Evolutionary conservation across 1,139 yeast species (phyloP).

Genomic region (Magnusiomyces paraingens): DNA sequence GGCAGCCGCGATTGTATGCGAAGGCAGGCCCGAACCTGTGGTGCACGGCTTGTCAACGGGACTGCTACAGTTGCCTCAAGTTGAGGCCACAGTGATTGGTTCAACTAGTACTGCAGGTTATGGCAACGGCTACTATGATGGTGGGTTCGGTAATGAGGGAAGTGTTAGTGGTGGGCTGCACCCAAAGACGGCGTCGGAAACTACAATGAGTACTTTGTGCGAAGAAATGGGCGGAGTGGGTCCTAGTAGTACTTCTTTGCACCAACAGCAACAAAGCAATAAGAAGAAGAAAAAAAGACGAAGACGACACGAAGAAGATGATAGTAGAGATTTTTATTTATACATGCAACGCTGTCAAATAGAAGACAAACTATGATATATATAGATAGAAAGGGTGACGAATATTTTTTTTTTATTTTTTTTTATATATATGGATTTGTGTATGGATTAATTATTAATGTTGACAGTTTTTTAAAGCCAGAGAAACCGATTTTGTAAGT

Average conservation of each 20-base stretch:
- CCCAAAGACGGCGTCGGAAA: too few relatives aligned
- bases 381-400: background rate
- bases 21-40: too few relatives aligned
- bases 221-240: slow-evolving; percentile 11
- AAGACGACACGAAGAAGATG: slow-evolving; percentile 11
- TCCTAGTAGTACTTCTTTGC: background rate
- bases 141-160: too few relatives aligned
- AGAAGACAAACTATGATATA: slow-evolving; percentile 17
- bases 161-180: slow-evolving; percentile 7
- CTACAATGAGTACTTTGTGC: background rate
- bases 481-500: too few relatives aligned
- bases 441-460: background rate
- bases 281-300: too few relatives aligned
- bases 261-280: too few relatives aligned
- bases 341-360: slow-evolving; percentile 13
- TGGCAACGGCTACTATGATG: too few relatives aligned
- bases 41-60: too few relatives aligned
- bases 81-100: too few relatives aligned
- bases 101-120: too few relatives aligned
- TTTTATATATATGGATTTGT: background rate
- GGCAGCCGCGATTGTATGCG: too few relatives aligned
- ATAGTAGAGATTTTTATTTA: slow-evolving; percentile 10
- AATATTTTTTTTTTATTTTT: background rate
- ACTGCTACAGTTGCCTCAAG: too few relatives aligned
- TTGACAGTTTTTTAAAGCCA: background rate